Evolutionary conservation across 2,329 filamentous ascomycete genomes (phyloP), one percentile per base, ranked within the genome.

Genomic region (Scedosporium aurantiacum): DNA sequence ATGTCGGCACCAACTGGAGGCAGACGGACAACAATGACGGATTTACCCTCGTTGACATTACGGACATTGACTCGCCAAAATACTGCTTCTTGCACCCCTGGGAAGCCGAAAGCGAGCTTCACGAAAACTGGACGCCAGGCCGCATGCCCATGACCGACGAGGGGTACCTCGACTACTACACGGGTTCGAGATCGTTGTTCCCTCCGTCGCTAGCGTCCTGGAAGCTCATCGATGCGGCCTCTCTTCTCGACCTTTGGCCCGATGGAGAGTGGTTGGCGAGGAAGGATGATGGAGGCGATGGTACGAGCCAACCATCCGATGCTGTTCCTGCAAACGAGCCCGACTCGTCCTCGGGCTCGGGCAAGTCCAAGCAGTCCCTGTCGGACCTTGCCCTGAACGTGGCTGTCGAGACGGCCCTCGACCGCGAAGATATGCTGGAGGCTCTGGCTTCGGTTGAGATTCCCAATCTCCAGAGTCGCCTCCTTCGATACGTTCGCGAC

Each of bases 31-130:
- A 60, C 43, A 50, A 60, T 21, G 43, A 54, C 27, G 58, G 58
- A 21, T 52, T 60, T 25, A 54, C 58, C 40, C 5, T 60, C 7
- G 58, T 60, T 25, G 58, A 60, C 58, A 54, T 60, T 50, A 50
- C 58, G 23, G 58, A 60, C 21, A 41, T 60, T 16, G 47, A 40
- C 43, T 23, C 43, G 21, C 27, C 27, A 16, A 12, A n/a, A 23
- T 60, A 60, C 28, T 60, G 58, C 47, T 60, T 60, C 58, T 27
- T 60, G 18, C 50, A 55, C 23, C 18, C 43, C 2, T n/a, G 43
- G 43, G 6, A 18, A 47, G 8, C 43, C 8, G 16, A 47, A 3
- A 47, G 16, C 3, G 43, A 47, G 5, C 3, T 10, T 55, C 5
- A 28, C 12, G 25, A 27, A 7, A 21, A 55, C 23, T 27, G n/a